A percentile compares a stretch with the other conserved stretches of the same genome.
Conservation (phyloP, 2,329 filamentous ascomycete species). For the Fusarium veterinarium region DNA sequence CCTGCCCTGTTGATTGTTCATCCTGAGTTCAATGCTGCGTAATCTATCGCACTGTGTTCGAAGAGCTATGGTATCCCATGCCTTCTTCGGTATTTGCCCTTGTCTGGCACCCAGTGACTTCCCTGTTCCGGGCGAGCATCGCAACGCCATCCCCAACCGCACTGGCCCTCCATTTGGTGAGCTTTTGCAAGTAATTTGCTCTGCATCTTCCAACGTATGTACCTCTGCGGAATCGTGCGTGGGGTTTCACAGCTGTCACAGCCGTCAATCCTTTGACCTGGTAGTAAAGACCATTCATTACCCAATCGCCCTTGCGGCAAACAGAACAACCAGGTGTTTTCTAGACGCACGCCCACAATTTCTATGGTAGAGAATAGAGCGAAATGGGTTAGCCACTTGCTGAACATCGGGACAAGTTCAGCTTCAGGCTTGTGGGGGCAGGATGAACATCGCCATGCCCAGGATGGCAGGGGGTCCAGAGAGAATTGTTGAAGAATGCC, state of each 20-base stretch:
- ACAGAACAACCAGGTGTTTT: constrained; percentile 64
- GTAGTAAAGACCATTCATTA: constrained; percentile 68
- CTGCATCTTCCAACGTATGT: constrained; percentile 54
- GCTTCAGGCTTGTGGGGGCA: neutral
- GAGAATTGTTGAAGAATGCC: neutral
- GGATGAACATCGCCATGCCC: neutral
- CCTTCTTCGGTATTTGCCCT: constrained; percentile 73
- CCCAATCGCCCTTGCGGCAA: constrained; percentile 66
- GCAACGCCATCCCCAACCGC: constrained; percentile 53
- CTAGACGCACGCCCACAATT: constrained; percentile 52
- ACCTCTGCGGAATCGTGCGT: constrained; percentile 63
- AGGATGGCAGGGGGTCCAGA: neutral
- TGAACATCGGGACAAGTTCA: constrained; percentile 58
- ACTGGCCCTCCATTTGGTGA: constrained; percentile 66
- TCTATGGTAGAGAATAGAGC: constrained; percentile 45
- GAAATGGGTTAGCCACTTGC: constrained; percentile 58
- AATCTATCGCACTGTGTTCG: constrained; percentile 51
- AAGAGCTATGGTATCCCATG: constrained; percentile 75
- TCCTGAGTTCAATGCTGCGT: neutral
- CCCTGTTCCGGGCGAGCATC: constrained; percentile 59
- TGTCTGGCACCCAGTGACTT: constrained; percentile 70
- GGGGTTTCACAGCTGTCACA: constrained; percentile 70
- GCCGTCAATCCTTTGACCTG: constrained; percentile 64
- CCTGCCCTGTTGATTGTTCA: neutral
- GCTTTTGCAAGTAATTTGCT: constrained; percentile 57